These are phyloP conservation scores for Rhytidhysteron rufulum DNA, from an alignment of 2,329 filamentous ascomycete species.

Conservation along the genomic window DNA sequence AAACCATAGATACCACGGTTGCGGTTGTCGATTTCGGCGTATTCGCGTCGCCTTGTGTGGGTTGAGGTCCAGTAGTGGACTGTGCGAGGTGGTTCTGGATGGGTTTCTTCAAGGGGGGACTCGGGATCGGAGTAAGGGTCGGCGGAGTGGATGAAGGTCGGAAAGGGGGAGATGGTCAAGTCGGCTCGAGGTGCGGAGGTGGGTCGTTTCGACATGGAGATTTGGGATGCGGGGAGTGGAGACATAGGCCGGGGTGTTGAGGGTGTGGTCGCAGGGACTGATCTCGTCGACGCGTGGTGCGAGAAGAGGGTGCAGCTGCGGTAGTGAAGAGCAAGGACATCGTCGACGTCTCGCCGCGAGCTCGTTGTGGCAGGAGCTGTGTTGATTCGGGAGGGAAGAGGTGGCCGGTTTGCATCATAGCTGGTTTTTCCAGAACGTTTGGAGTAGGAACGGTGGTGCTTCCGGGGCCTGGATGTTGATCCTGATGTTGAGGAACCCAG, in stretches of 20 bases:
- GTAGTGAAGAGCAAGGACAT: conserved; percentile 37
- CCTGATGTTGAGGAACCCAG: conserved; percentile 25
- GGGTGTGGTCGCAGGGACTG: conserved; percentile 20
- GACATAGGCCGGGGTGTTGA: conserved; percentile 10
- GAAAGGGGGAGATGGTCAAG: conserved; percentile 7
- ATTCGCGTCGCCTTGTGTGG: conserved; percentile 29
- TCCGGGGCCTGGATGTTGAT: conserved; percentile 23
- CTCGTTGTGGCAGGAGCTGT: conserved; percentile 20
- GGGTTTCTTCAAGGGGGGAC: conserved; percentile 6
- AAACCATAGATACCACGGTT: conserved; percentile 34
- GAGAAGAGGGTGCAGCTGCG: conserved; percentile 31
- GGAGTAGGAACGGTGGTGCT: conserved; percentile 20
- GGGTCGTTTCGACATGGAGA: not conserved
- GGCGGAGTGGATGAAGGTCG: conserved; percentile 10
- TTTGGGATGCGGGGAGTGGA: conserved; percentile 8
- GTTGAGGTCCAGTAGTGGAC: conserved; percentile 37
- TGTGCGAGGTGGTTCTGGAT: conserved; percentile 15
- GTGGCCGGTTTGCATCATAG: conserved; percentile 30
- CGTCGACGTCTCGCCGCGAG: conserved; percentile 34
- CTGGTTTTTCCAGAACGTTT: conserved; percentile 32
- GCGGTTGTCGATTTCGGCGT: conserved; percentile 35
- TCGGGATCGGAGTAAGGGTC: no score
- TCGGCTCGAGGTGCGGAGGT: not conserved
- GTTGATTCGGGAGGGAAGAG: conserved; percentile 31
- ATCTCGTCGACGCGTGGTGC: conserved; percentile 16